These are phyloP conservation scores for Botrytis hyacinthi DNA, from an alignment of 2,329 filamentous ascomycete genomes.

Conservation along the genomic window DNA sequence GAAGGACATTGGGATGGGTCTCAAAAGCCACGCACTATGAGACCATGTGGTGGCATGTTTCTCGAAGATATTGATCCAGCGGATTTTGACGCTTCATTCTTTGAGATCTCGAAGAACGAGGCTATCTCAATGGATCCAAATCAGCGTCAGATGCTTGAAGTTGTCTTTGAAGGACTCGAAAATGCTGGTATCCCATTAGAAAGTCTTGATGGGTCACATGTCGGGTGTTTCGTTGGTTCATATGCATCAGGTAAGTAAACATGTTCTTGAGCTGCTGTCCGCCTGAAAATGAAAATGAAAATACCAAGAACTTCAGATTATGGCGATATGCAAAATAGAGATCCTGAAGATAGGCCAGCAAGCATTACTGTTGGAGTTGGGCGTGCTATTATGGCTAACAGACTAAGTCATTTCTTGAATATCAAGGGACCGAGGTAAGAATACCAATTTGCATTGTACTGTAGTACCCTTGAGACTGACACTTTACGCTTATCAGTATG, in stretches of 20 bases:
- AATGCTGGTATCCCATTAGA: conserved; percentile 27
- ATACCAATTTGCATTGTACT: not conserved
- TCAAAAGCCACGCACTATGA: conserved; percentile 67
- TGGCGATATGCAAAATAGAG: conserved; percentile 24
- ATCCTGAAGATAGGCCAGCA: conserved; percentile 26
- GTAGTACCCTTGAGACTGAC: not conserved
- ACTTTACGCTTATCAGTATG: conserved; percentile 42
- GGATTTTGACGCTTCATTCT: conserved; percentile 44
- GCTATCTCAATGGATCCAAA: conserved; percentile 42
- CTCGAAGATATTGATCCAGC: conserved; percentile 40
- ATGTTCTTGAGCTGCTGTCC: conserved; percentile 29
- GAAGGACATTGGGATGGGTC: conserved; percentile 64
- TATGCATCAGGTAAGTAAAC: conserved; percentile 32
- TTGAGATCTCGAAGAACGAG: conserved; percentile 41
- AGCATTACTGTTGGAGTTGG: conserved; percentile 19
- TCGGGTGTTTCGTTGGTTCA: conserved; percentile 25
- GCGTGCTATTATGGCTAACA: conserved; percentile 44
- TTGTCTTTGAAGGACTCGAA: conserved; percentile 61
- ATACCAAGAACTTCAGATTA: conserved; percentile 29
- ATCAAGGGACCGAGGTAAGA: conserved; percentile 48
- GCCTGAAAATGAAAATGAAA: not conserved
- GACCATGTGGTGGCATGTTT: conserved; percentile 68
- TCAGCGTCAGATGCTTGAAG: conserved; percentile 48
- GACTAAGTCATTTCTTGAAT: conserved; percentile 54
- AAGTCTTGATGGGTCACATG: conserved; percentile 12